Evolutionary conservation across 2,329 filamentous ascomycete genomes (phyloP), one percentile per base, ranked within the genome.

Genomic region (Trichoderma cornu-damae): DNA sequence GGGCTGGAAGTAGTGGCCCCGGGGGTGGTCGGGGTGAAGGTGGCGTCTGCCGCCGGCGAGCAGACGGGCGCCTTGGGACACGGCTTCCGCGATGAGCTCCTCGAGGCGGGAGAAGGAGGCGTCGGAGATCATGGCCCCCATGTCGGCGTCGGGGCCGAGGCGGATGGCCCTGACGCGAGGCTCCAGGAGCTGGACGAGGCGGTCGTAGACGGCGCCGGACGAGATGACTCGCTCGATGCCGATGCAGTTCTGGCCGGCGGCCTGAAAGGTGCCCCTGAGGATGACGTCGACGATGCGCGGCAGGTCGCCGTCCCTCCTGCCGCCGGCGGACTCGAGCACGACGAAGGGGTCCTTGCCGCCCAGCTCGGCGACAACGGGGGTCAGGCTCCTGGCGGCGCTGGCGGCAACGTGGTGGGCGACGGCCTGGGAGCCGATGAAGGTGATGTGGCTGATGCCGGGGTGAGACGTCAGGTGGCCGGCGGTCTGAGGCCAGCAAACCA

Each of bases 231-330:
- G 88, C 75, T 99, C 94, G 64, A 96, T 93, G 56, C 94, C 94
- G 68, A 99, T 93, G 73, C 94, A 99, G 75, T 99, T 99, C 72
- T 99, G 94, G 1, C 94, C 94, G 14, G 91, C 87, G 51, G 91
- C 91, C 73, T 99, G 94, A 74, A 97, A 99, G 8, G 90, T 90
- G 52, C 93, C 94, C 53, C 94, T 85, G 75, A 99, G 86, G 61
- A 97, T 82, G 61, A 95, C 88, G 61, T 91, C 89, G 37, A 83
- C 82, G 49, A 97, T 86, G 40, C 88, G 84, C 4, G 82, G 74
- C 59, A 97, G 78, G 65, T 90, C 81, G 58, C 70, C 69, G 46
- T 57, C 47, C 28, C 42, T 56, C 11, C 43, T 34, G 12, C 43
- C 24, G 47, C 72, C 72, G 3, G 87, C 80, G 40, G 94, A 90